Base-by-base conservation (phyloP, 805 yeast species). In the Kodamaea leandrae region DNA sequence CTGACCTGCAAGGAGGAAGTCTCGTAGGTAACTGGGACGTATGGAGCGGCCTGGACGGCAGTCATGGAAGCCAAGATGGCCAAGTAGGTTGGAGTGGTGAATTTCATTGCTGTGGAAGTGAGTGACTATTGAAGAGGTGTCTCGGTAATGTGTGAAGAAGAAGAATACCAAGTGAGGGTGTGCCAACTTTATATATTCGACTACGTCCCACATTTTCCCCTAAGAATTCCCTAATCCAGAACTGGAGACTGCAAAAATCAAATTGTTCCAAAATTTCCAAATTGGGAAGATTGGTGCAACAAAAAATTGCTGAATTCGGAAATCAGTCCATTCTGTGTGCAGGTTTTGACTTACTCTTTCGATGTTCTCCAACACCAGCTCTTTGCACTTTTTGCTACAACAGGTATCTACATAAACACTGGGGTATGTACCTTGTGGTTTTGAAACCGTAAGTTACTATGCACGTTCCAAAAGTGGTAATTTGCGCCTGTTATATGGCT, bases 1-100 rank as follows among this genome's bases (percentile, higher is more conserved):
- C 55, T 25, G 21, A 19, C 26, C 27, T 42, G 39, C 32, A 45
- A 28, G 4, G 48, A 23, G 15, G 35, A 24, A 8, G 36, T 40
- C 5, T 32, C 32, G 37, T 19, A 36, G 24, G 17, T 51, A 23
- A 49, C 47, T 17, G 20, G 33, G 6, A 48, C 35, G n/a, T 65
- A 47, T 18, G 72, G 71, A 5, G 70, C 68, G 21, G 71, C 68
- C n/a, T 53, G 48, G 20, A 57, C 55, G 9, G 58, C 53, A 25
- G 59, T 51, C 12, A 55, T 14, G 16, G 49, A 45, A 8, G 63
- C 63, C 36, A 58, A 48, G 13, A 66, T 27, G 26, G 66, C 58
- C 35, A 60, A 49, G 48, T 58, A 49, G 17, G 68, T 44, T 16
- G 71, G 39, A 19, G 59, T 50, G 29, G 67, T 45, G 37, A 66